Conservation (phyloP, 371 early-diverging fungal species). For the Actinomucor elegans region DNA sequence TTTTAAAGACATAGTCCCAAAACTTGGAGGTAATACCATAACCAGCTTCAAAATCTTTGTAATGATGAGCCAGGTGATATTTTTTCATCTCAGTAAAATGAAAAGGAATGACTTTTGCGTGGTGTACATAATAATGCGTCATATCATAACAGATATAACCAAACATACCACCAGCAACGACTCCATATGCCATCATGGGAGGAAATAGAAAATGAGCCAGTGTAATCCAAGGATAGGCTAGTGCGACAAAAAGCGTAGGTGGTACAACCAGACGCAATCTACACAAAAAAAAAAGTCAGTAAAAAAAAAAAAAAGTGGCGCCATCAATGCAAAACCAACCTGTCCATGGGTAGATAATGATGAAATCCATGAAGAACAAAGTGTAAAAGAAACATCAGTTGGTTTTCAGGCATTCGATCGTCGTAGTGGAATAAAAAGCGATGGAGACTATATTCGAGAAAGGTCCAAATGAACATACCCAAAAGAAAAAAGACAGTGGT, state of each 20-base stretch:
- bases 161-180: constrained; percentile 69
- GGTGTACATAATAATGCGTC: constrained; percentile 92
- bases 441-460: constrained; percentile 84
- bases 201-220: constrained; percentile 58
- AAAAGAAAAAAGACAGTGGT: constrained; percentile 47
- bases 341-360: constrained; percentile 95
- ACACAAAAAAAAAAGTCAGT: constrained; percentile 31
- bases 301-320: constrained; percentile 8
- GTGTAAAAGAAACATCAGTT: constrained; percentile 71
- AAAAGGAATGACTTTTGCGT: constrained; percentile 66
- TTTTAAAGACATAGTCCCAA: constrained; percentile 84
- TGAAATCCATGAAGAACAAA: constrained; percentile 94
- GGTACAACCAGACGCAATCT: constrained; percentile 91
- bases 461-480: constrained; percentile 82
- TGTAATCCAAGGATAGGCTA: constrained; percentile 58
- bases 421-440: constrained; percentile 94
- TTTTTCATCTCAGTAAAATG: constrained; percentile 84
- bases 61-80: constrained; percentile 93
- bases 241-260: constrained; percentile 71
- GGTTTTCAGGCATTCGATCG: constrained; percentile 81
- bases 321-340: constrained; percentile 43
- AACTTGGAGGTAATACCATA: constrained; percentile 91
- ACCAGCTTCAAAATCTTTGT: constrained; percentile 79
- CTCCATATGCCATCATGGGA: constrained; percentile 47
- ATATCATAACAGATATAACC: constrained; percentile 91